Evolutionary conservation across 2,329 filamentous ascomycete species (phyloP), one percentile per base, ranked within the genome.

Genomic region (Aspergillus neotritici): DNA sequence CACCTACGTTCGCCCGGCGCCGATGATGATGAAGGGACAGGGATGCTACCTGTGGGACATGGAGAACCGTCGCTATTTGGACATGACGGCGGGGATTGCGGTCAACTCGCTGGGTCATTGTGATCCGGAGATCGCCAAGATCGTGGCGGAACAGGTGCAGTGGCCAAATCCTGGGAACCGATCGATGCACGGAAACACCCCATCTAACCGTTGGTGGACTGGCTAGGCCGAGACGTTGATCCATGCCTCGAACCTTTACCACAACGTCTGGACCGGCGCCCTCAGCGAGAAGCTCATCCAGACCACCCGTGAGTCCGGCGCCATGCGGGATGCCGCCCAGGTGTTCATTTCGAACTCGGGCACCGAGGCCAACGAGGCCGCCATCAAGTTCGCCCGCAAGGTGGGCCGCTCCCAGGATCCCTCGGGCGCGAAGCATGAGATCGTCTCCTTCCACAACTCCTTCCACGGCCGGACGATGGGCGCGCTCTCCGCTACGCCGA

Each of bases 391-490:
- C 60, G 86, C 91, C 14, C 81, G 93, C 56, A 98, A 98, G 70
- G 83, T 85, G 15, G 90, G 89, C 56, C 91, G 91, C 66, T 72
- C 80, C 8, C 58, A 83, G 21, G 84, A 89, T 51, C 80, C 85
- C 1, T 80, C 80, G 0, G 84, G 86, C 37, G 69, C 67, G 14
- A 95, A 97, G 72, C 68, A 80, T 56, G 89, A 96, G 60, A 71
- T 98, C 37, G 87, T 97, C 40, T 94, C 88, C 12, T 98, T 97
- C 74, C 73, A 87, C 57, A 84, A 85, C 57, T 90, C 87, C 31
- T 98, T 98, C 76, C 93, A 98, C 68, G 93, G 93, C 56, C 84
- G 93, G 46, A 97, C 93, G 12, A 94, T 97, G 87, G 93, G 93
- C 40, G 83, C 84, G 45, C 72, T 98, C 34, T 94, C 87, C n/a